Base-by-base conservation (phyloP, 306 rosid species). In the Dalbergia oliveri region DNA sequence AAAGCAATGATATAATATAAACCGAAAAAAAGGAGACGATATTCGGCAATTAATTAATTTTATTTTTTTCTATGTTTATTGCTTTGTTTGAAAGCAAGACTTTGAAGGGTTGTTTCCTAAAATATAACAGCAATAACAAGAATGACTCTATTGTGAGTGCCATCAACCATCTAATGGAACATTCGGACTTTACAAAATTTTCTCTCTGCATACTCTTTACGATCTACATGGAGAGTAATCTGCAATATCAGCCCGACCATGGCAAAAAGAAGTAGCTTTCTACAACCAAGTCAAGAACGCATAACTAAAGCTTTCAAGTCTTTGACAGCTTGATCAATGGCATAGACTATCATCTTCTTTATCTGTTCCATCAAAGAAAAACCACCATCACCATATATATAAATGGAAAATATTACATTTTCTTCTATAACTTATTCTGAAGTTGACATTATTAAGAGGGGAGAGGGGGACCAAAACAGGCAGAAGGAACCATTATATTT, bases 271-370 rank as follows among this genome's bases (percentile, higher is more conserved):
- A 56, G 79, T 13, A 70, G 73, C 77, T 68, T 59, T 64, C 58
- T 67, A 26, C 74, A 62, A 66, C 65, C 70, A 66, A 45, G 59
- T 86, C 84, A 83, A 51, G 78, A 66, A 43, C 37, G 7, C 58
- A 10, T 13, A 0, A 64, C 61, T 35, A 87, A 64, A 85, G 78
- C 79, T 51, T 84, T 58, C 15, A 92, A 65, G 79, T 90, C 97
- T 26, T 51, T 85, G 47, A 91, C 64, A 53, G 90, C 86, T 84
- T 88, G 85, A 63, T 88, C 89, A 73, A 85, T 85, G 0, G 94
- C 92, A 78, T 89, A 89, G n/a, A 91, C 81, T 76, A 91, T 78
- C 96, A 91, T 93, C 79, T 91, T 93, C 88, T 89, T 89, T 79
- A 93, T 88, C 96, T 90, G 96, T 79, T 81, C 41, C 86, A 87